Evolutionary conservation across 306 rosid genomes (phyloP).

Genomic region (Hippophae rhamnoides): DNA sequence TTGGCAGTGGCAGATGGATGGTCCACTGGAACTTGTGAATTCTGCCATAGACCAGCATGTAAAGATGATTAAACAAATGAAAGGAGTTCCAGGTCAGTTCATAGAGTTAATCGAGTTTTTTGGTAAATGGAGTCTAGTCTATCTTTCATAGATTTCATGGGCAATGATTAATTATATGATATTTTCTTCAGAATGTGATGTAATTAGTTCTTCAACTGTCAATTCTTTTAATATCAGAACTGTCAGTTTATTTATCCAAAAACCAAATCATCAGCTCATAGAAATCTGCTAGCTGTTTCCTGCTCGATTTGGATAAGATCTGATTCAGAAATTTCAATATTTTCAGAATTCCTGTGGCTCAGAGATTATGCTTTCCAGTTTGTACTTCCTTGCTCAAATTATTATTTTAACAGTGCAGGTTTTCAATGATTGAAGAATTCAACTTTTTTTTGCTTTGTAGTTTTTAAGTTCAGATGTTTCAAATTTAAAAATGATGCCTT

Average conservation of each 20-base stretch:
- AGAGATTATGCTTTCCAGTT: background rate
- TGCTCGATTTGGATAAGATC: background rate
- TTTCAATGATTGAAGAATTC: too few relatives aligned
- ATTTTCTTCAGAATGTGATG: background rate
- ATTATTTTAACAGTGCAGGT: too few relatives aligned
- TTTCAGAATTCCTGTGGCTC: background rate
- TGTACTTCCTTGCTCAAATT: background rate
- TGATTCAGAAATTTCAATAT: background rate
- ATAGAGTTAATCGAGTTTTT: background rate
- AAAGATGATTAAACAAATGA: conserved; percentile 96
- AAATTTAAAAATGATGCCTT: too few relatives aligned
- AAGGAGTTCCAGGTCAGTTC: conserved; percentile 93
- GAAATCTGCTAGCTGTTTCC: background rate
- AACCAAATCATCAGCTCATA: background rate
- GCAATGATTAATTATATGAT: background rate
- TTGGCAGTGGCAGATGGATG: conserved; percentile 99
- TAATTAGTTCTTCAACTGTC: background rate
- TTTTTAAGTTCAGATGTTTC: too few relatives aligned
- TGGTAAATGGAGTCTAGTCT: background rate
- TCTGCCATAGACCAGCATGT: conserved; percentile 69
- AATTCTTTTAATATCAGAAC: too few relatives aligned
- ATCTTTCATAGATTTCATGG: background rate
- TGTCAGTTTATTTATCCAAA: too few relatives aligned
- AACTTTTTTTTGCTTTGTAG: too few relatives aligned
- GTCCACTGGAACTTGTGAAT: conserved; percentile 75